Evolutionary conservation across 768 basidiomycete genomes (phyloP).

Genomic region (Lactifluus volemus): DNA sequence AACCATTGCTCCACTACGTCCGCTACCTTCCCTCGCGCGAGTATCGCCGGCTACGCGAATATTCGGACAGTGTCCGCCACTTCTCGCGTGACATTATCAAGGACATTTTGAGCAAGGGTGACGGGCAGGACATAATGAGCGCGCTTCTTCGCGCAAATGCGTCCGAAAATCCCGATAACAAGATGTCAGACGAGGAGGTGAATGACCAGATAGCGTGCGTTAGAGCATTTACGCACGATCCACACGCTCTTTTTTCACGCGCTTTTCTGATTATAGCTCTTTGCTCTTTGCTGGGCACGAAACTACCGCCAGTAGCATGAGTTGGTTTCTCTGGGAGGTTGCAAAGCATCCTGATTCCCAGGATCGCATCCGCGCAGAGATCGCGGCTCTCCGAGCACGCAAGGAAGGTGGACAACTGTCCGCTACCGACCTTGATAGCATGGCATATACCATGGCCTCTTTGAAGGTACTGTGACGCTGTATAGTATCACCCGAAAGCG

Average conservation of each 20-base stretch:
- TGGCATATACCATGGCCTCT: constrained; percentile 14
- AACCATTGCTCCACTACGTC: constrained; percentile 10
- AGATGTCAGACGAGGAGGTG: constrained; percentile 5
- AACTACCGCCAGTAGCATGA: constrained; percentile 8
- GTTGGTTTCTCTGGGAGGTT: constrained; percentile 17
- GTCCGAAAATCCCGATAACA: not conserved
- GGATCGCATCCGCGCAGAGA: constrained; percentile 14
- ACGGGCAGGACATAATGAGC: constrained; percentile 17
- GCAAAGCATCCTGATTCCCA: constrained; percentile 17
- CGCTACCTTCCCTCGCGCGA: constrained; percentile 15
- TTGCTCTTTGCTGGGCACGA: constrained; percentile 18
- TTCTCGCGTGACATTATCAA: constrained; percentile 8
- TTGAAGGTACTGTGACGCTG: constrained; percentile 8
- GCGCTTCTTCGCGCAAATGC: constrained; percentile 17
- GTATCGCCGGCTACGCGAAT: constrained; percentile 13
- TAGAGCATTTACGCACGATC: not conserved
- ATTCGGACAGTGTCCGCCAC: not conserved
- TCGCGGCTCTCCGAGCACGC: constrained; percentile 1
- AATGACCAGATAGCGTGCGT: constrained; percentile 14
- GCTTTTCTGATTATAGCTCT: not conserved
- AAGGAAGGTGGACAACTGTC: not conserved
- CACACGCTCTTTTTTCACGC: not conserved
- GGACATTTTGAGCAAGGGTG: not conserved
- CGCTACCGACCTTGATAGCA: constrained; percentile 7
- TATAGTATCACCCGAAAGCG: not conserved